Base-by-base conservation (phyloP, 2,329 filamentous ascomycete species). In the Hypoxylon sp. region DNA sequence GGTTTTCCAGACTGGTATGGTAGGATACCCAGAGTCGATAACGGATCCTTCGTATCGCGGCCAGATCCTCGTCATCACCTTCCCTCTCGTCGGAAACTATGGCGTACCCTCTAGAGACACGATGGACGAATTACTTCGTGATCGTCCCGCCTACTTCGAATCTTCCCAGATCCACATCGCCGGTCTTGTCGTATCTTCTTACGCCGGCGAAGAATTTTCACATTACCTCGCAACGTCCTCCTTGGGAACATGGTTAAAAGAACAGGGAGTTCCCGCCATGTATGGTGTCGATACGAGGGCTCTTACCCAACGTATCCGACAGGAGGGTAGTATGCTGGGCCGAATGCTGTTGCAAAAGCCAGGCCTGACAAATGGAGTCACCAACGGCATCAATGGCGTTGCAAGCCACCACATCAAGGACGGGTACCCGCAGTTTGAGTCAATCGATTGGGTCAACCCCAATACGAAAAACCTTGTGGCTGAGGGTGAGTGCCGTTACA, bases 1-100 rank as follows among this genome's bases (percentile, higher is more conserved):
- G 79, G 96, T 99, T 82, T 99, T 99, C 84, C 95, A 98, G 87
- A 99, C 96, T 63, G 96, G 96, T 81, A 97, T 98, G 94, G 96
- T 98, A 74, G 96, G 96, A 77, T 99, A 99, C 79, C 94, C 96
- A 43, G 96, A 99, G 85, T 96, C 91, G 50, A 86, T 96, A 74
- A 95, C 92, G 66, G 92, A 96, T 77, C 92, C 92, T 71, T 95
- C 92, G 52, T 95, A 96, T 81, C 90, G 91, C 52, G 92, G 92
- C 68, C 95, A 99, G 83, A 97, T 99, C 74, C 87, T 99, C 74
- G 94, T 98, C 80, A 90, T 98, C 76, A 99, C 95, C 57, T 97
- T 97, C 80, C 96, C 95, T 63, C 85, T 98, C 39, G 91, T 97
- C 65, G 95, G 95, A 79, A 99, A 98, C 85, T 99, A 99, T 82